Conservation (phyloP, 345 rosid species). For the Populus nigra region DNA sequence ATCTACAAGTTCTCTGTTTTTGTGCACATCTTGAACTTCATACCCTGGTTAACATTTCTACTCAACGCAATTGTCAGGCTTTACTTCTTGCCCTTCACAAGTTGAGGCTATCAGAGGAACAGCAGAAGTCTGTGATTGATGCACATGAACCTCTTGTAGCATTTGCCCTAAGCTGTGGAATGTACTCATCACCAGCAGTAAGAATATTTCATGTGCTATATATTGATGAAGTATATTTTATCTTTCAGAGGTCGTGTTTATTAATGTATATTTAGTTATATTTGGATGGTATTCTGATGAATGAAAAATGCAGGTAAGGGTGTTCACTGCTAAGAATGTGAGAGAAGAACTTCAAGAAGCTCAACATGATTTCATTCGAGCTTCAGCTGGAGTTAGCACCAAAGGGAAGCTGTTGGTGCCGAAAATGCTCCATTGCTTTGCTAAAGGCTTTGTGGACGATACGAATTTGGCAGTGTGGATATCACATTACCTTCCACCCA, state of each 20-base stretch:
- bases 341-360: constrained; percentile 79
- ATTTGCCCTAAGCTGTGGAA: constrained; percentile 84
- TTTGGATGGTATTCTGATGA: background rate
- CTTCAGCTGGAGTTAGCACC: constrained; percentile 76
- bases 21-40: background rate
- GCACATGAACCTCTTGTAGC: constrained; percentile 62
- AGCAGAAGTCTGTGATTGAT: constrained; percentile 54
- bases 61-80: constrained; percentile 45
- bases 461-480: constrained; percentile 74
- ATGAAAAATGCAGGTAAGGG: constrained; percentile 57
- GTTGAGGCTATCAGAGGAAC: constrained; percentile 72
- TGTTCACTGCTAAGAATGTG: constrained; percentile 62
- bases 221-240: background rate
- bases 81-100: constrained; percentile 84
- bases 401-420: constrained; percentile 84
- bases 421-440: constrained; percentile 75
- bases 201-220: constrained; percentile 1
- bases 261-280: no score
- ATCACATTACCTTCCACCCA: constrained; percentile 70
- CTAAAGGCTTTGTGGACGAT: constrained; percentile 68
- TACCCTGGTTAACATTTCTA: constrained; percentile 8
- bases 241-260: no score
- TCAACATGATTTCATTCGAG: constrained; percentile 70
- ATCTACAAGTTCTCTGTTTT: background rate
- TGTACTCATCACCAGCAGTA: constrained; percentile 92